phyloP scores from a whole-genome alignment of 176 grass and related monocot species.

The maize (Zea mays) region DNA sequence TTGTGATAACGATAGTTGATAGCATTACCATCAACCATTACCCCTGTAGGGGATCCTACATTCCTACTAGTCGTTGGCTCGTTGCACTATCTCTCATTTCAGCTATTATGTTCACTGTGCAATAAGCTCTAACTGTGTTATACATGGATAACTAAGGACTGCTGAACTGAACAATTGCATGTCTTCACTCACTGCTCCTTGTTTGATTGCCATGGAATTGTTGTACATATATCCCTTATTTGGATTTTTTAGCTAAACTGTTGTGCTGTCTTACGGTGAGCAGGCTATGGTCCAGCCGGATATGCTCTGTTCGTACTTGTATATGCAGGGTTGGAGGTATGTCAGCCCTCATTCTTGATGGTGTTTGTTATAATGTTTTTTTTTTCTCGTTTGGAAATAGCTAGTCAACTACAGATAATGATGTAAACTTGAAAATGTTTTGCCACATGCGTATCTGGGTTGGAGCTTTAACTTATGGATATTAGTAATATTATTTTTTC shows the following conservation, averaged over 20 bases:
- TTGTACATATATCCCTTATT: not conserved
- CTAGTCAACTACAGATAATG: not conserved
- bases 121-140: not conserved
- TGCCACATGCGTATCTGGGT: conserved; percentile 10
- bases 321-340: conserved; percentile 94
- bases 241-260: conserved; percentile 18
- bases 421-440: not conserved
- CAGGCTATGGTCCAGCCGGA: conserved; percentile 95
- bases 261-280: conserved; percentile 21
- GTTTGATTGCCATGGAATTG: conserved; percentile 18
- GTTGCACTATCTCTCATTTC: not conserved
- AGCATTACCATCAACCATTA: not conserved
- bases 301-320: conserved; percentile 90
- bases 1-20: not conserved
- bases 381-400: conserved; percentile 7
- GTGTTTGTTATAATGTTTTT: not conserved
- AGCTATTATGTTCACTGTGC: not conserved
- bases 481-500: not conserved
- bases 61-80: not conserved
- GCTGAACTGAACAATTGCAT: not conserved
- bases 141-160: not conserved
- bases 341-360: not conserved
- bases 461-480: conserved; percentile 18
- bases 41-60: too few species aligned
- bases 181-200: not conserved